A percentile compares a stretch with the other conserved stretches of the same genome.
phyloP scores from a whole-genome alignment of 495 filamentous ascomycete species.

The Rusavskia elegans region DNA sequence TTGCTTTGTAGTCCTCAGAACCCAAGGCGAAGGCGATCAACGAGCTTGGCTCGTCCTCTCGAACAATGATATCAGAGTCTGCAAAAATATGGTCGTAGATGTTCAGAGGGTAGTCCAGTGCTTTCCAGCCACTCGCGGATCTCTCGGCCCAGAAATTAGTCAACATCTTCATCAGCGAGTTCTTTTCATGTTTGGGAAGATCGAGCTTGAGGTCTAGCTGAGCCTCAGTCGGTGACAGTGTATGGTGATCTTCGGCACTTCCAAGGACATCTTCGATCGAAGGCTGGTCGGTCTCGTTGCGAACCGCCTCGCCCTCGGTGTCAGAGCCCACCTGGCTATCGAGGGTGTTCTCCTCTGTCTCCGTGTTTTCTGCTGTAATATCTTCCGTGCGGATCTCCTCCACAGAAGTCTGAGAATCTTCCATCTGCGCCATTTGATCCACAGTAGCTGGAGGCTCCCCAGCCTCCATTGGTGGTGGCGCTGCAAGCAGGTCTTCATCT shows the following conservation, averaged over 20 bases:
- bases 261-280: conserved; percentile 50
- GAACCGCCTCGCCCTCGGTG: conserved; percentile 43
- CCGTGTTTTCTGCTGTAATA: conserved; percentile 25
- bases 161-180: conserved; percentile 82
- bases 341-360: conserved; percentile 32
- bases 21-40: conserved; percentile 84
- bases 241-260: conserved; percentile 45
- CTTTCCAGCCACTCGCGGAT: conserved; percentile 90
- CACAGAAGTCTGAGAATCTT: conserved; percentile 4
- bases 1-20: conserved; percentile 68
- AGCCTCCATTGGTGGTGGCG: conserved; percentile 8
- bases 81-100: conserved; percentile 87
- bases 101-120: conserved; percentile 81
- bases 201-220: conserved; percentile 48
- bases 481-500: conserved; percentile 37
- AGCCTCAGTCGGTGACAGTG: conserved; percentile 40
- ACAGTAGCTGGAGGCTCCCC: conserved; percentile 10
- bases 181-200: conserved; percentile 79
- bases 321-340: conserved; percentile 45
- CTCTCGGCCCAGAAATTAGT: conserved; percentile 97
- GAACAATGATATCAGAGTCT: conserved; percentile 94
- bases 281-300: conserved; percentile 53
- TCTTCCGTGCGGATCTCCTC: conserved; percentile 17
- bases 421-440: conserved; percentile 10
- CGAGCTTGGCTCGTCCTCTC: conserved; percentile 94